Evolutionary conservation across 1,284 basidiomycete species (phyloP), one percentile per base, ranked within the genome.

Genomic region (Tilletiaria anomala): DNA sequence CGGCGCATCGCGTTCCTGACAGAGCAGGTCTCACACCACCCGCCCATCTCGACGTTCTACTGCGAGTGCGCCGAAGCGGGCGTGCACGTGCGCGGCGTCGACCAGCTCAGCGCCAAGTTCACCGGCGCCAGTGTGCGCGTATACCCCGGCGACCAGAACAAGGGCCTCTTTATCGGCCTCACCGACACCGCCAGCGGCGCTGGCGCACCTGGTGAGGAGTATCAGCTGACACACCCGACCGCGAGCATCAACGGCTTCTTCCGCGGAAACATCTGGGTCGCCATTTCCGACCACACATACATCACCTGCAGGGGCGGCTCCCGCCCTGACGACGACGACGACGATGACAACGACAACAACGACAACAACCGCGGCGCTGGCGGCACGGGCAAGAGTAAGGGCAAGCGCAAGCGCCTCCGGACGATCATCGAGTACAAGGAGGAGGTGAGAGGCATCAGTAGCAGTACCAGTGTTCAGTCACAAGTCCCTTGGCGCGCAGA

Each of bases 351-450:
- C n/a, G n/a, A n/a, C n/a, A n/a, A n/a, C n/a, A n/a, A n/a, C n/a
- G n/a, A n/a, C n/a, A n/a, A n/a, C n/a, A n/a, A n/a, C n/a, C n/a
- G n/a, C 26, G n/a, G 26, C 12, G 18, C 16, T 16, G 38, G 31
- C 4, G 15, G 24, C 18, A 15, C 10, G 3, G 38, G 31, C 5
- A 29, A 29, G 10, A 29, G 10, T 4, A 37, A 49, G 35, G 16
- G 32, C 20, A 14, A 74, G 15, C 70, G 74, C 29, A 66, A 62
- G 43, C 75, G 75, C 54, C 76, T 86, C 56, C 75, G 88, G 41
- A 74, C 84, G 5, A 75, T 97, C 45, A 76, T 93, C 44, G 86
- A 91, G 58, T 96, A 93, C 72, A 88, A 88, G 70, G 91, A 97
- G 61, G 88, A 97, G 39, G 44, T 43, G 43, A 21, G 43, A 31